Evolutionary conservation across 1,284 basidiomycete genomes (phyloP).

Genomic region (Puccinia brachypodii): DNA sequence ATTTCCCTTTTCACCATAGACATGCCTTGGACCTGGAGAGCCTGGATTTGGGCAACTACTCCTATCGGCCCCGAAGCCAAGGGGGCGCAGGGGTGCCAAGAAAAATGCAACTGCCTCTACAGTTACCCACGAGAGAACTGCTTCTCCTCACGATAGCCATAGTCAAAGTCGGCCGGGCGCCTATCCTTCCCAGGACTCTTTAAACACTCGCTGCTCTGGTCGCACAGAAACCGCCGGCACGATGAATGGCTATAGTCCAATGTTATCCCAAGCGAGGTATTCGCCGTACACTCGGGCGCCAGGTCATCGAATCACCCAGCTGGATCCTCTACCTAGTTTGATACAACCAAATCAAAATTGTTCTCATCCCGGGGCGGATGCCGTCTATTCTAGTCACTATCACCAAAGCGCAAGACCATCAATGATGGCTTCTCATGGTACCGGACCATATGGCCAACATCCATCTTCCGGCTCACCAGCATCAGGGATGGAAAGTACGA

Average conservation of each 20-base stretch:
- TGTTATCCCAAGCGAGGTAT: slow-evolving; percentile 33
- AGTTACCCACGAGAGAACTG: not conserved
- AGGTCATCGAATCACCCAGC: slow-evolving; percentile 43
- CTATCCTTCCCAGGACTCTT: slow-evolving; percentile 19
- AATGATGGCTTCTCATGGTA: not conserved
- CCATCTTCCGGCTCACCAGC: not conserved
- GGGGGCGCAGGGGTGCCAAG: slow-evolving; percentile 35
- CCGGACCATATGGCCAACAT: not conserved
- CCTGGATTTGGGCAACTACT: slow-evolving; percentile 50
- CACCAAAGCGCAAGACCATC: not conserved
- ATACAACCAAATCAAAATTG: slow-evolving; percentile 25
- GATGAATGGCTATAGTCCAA: not conserved
- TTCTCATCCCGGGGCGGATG: not conserved
- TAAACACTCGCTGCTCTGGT: not conserved
- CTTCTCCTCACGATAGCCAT: not conserved
- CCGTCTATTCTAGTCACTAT: slow-evolving; percentile 5
- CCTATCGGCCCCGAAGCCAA: slow-evolving; percentile 49
- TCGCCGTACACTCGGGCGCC: slow-evolving; percentile 41
- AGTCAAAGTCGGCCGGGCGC: not conserved
- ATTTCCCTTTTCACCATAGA: slow-evolving; percentile 17
- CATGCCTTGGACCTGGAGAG: slow-evolving; percentile 48
- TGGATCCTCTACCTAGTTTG: slow-evolving; percentile 40
- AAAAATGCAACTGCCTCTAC: slow-evolving; percentile 27
- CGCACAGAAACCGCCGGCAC: slow-evolving; percentile 1
- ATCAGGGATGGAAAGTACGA: not conserved